These are phyloP conservation scores for Entelexis paramagnoliae DNA, from an alignment of 1,139 yeast genomes.

Conservation along the genomic window DNA sequence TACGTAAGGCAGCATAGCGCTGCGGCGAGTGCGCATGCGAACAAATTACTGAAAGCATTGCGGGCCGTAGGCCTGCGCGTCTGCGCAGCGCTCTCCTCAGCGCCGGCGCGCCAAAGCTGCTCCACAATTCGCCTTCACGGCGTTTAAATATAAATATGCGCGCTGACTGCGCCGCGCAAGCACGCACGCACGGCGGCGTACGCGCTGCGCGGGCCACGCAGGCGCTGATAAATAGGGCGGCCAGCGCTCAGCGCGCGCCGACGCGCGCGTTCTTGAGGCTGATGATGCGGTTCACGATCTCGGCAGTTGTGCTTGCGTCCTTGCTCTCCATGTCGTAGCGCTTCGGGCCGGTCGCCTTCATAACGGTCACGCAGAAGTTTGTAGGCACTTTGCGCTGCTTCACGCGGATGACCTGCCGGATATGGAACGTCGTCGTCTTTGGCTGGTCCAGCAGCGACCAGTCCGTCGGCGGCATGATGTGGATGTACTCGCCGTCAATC, in stretches of 20 bases:
- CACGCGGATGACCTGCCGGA: slow-evolving; percentile 63
- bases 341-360: slow-evolving; percentile 55
- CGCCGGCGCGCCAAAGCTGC: too few species aligned
- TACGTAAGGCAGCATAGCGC: too few species aligned
- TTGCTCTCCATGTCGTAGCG: slow-evolving; percentile 81
- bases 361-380: slow-evolving; percentile 74
- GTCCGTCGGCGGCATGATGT: slow-evolving; percentile 73
- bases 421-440: slow-evolving; percentile 81
- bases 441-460: slow-evolving; percentile 58
- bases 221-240: too few species aligned
- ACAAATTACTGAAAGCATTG: too few species aligned
- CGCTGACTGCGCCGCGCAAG: too few species aligned
- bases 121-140: too few species aligned
- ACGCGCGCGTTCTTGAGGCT: slow-evolving; percentile 13
- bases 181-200: too few species aligned
- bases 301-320: slow-evolving; percentile 51
- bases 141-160: too few species aligned
- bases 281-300: slow-evolving; percentile 50
- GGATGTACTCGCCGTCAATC: slow-evolving; percentile 87
- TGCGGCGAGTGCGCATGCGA: too few species aligned
- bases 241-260: background rate
- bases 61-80: too few species aligned
- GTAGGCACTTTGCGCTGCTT: slow-evolving; percentile 70
- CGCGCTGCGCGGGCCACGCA: too few species aligned
- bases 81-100: too few species aligned